phyloP scores from a whole-genome alignment of 306 rosid genomes.

The Vachellia pachyceras region DNA sequence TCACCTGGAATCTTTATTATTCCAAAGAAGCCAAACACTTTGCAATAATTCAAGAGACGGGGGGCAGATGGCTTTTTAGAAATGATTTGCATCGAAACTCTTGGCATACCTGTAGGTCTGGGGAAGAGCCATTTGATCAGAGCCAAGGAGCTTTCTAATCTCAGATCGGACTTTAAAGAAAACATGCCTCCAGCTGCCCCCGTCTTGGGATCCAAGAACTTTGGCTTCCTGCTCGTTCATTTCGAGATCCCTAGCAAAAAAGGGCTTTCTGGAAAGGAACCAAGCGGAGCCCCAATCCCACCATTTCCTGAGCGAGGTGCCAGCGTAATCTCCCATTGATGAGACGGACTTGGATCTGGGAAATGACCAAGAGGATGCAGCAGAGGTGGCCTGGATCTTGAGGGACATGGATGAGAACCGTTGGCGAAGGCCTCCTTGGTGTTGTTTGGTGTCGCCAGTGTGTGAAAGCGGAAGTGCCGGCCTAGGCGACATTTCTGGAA shows the following conservation, averaged over 20 bases:
- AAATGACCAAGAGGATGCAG: constrained; percentile 57
- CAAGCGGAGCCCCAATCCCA: constrained; percentile 86
- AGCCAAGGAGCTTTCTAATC: constrained; percentile 56
- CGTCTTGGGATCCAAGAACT: constrained; percentile 60
- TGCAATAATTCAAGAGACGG: background rate
- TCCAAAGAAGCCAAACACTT: background rate
- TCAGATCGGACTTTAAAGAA: constrained; percentile 71
- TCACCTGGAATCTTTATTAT: background rate
- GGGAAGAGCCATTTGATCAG: constrained; percentile 70
- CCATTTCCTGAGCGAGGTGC: constrained; percentile 69
- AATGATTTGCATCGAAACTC: constrained; percentile 37
- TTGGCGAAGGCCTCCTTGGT: constrained; percentile 55
- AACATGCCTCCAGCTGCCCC: constrained; percentile 77
- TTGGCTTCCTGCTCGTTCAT: constrained; percentile 80
- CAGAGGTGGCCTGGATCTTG: constrained; percentile 58
- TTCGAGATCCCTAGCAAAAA: constrained; percentile 82
- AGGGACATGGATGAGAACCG: constrained; percentile 76
- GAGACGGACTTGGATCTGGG: constrained; percentile 74
- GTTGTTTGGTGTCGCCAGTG: constrained; percentile 23
- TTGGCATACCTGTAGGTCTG: constrained; percentile 68
- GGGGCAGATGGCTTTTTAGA: background rate
- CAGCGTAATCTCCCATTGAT: constrained; percentile 67
- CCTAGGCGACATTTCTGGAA: constrained; percentile 29
- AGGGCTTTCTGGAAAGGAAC: constrained; percentile 73
- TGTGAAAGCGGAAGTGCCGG: constrained; percentile 73